Evolutionary conservation across 192 early-diverging fungal genomes (phyloP).

Genomic region (Lobulomyces angularis): DNA sequence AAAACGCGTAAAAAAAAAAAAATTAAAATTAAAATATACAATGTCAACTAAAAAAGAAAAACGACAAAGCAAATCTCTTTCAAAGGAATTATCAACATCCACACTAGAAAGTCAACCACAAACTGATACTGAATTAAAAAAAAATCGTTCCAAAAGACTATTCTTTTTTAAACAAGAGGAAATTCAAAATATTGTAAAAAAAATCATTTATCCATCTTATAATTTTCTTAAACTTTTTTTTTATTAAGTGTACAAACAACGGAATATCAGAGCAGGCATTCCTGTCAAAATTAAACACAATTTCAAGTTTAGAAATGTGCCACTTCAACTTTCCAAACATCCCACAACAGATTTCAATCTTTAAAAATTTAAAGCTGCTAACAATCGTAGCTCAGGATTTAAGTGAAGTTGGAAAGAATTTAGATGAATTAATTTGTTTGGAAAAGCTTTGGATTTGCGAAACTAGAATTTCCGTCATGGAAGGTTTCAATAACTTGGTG

Average conservation of each 20-base stretch:
- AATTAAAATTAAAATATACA: too few relatives aligned
- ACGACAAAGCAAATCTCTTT: too few relatives aligned
- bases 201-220: too few relatives aligned
- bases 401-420: conserved; percentile 21
- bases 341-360: conserved; percentile 18
- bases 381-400: conserved; percentile 50
- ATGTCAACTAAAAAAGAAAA: too few relatives aligned
- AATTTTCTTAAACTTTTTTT: too few relatives aligned
- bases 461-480: conserved; percentile 26
- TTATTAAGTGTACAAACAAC: conserved; percentile 17
- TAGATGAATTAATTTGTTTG: conserved; percentile 20
- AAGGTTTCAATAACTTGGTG: conserved; percentile 18
- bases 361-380: conserved; percentile 22
- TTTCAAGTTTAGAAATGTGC: conserved; percentile 38
- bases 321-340: conserved; percentile 39
- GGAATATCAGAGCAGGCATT: conserved; percentile 10
- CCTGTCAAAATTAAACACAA: conserved; percentile 7
- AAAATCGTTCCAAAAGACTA: too few relatives aligned
- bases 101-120: too few relatives aligned
- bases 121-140: too few relatives aligned
- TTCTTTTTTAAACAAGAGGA: too few relatives aligned
- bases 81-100: too few relatives aligned
- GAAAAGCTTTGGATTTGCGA: conserved; percentile 50
- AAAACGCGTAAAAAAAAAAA: too few relatives aligned
- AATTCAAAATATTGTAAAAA: too few relatives aligned